phyloP scores from a whole-genome alignment of 805 yeast species.

The Blastobotrys mokoenaii region DNA sequence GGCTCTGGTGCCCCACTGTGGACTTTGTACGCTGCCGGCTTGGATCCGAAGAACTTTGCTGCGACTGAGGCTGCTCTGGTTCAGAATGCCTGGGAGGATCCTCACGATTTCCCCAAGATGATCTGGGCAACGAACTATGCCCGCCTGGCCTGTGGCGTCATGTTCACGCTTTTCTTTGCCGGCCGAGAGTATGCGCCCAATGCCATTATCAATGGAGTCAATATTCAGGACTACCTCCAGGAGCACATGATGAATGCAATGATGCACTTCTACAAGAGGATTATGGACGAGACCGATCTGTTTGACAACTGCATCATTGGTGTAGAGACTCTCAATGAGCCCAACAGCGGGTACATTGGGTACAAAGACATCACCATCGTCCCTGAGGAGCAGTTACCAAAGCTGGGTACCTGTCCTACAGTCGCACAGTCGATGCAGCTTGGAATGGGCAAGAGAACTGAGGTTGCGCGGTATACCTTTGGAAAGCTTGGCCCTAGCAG shows the following conservation, averaged over 20 bases:
- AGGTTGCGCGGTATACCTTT: slow-evolving; percentile 62
- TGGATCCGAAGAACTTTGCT: slow-evolving; percentile 60
- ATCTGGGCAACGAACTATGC: slow-evolving; percentile 84
- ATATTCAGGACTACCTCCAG: slow-evolving; percentile 73
- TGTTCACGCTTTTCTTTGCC: slow-evolving; percentile 81
- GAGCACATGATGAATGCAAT: slow-evolving; percentile 49
- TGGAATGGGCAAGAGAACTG: slow-evolving; percentile 69
- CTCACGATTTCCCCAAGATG: slow-evolving; percentile 68
- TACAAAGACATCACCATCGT: slow-evolving; percentile 42
- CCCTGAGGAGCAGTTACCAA: slow-evolving; percentile 53
- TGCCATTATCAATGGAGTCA: slow-evolving; percentile 57
- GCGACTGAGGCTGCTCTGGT: slow-evolving; percentile 72
- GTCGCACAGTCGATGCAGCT: slow-evolving; percentile 62
- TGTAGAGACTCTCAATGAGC: slow-evolving; percentile 79
- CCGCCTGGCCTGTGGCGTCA: slow-evolving; percentile 65
- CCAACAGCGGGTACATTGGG: slow-evolving; percentile 68
- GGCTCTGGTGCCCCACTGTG: slow-evolving; percentile 93
- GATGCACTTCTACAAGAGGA: slow-evolving; percentile 36
- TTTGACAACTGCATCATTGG: slow-evolving; percentile 47
- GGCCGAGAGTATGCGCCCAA: slow-evolving; percentile 73
- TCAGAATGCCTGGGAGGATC: slow-evolving; percentile 47
- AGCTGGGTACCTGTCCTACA: slow-evolving; percentile 78
- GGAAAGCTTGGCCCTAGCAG: slow-evolving; percentile 71
- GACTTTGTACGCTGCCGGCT: slow-evolving; percentile 87
- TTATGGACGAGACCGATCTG: slow-evolving; percentile 36